Evolutionary conservation across 1,139 yeast genomes (phyloP).

Genomic region (Taiozyma sp.): DNA sequence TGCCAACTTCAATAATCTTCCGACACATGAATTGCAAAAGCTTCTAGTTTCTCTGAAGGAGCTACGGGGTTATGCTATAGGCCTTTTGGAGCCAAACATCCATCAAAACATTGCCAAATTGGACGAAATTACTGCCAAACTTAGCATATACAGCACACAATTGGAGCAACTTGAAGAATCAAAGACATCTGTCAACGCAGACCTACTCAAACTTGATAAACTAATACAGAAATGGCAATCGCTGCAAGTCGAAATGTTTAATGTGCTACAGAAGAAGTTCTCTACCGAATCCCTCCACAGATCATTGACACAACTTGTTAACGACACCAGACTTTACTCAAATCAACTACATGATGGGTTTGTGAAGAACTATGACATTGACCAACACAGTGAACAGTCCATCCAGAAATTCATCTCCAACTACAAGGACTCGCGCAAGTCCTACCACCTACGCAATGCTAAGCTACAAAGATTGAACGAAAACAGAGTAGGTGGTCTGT

Average conservation of each 20-base stretch:
- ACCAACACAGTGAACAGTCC: constrained; percentile 18
- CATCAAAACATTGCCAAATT: constrained; percentile 10
- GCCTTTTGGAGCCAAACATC: constrained; percentile 12
- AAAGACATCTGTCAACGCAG: constrained; percentile 12
- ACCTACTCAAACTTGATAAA: constrained; percentile 4
- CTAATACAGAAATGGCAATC: constrained; percentile 14
- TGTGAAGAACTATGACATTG: constrained; percentile 11
- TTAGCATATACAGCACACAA: constrained; percentile 8
- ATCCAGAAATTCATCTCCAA: constrained; percentile 35
- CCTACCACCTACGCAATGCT: constrained; percentile 53
- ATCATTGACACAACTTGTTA: constrained; percentile 9
- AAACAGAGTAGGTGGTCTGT: constrained; percentile 55
- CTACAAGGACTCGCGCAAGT: constrained; percentile 43
- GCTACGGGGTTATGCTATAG: constrained; percentile 26
- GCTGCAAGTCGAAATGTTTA: constrained; percentile 24
- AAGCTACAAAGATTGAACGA: constrained; percentile 60
- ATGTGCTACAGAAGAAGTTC: constrained; percentile 14
- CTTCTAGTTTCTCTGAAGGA: constrained; percentile 22
- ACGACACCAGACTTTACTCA: constrained; percentile 13
- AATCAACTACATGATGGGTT: constrained; percentile 18
- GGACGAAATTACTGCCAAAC: constrained; percentile 6
- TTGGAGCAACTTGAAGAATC: constrained; percentile 9
- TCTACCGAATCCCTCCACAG: constrained; percentile 15
- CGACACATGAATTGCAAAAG: constrained; percentile 25
- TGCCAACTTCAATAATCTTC: constrained; percentile 22